Conservation (phyloP, 805 yeast species). For the Tetrapisispora pingtungensis region DNA sequence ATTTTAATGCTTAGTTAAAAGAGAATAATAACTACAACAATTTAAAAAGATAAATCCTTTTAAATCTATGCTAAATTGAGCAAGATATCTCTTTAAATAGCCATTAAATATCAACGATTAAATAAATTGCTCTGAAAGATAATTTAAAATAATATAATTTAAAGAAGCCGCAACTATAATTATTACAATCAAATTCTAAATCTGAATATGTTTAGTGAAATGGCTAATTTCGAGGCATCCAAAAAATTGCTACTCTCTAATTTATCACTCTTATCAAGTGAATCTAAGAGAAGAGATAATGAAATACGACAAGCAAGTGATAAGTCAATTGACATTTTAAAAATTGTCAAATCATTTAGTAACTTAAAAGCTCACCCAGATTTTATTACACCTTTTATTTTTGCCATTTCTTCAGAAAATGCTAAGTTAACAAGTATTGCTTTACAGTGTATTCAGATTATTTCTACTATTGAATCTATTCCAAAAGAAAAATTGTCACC, state of each 20-base stretch:
- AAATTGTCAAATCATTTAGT: constrained; percentile 25
- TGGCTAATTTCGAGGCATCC: constrained; percentile 9
- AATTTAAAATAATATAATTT: too few species aligned
- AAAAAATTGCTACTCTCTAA: constrained; percentile 40
- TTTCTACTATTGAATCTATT: constrained; percentile 46
- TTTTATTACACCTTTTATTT: constrained; percentile 57
- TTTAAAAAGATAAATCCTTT: too few species aligned
- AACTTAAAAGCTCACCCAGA: constrained; percentile 38
- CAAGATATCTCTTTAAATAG: too few species aligned
- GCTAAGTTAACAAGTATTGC: constrained; percentile 65
- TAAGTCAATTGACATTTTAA: constrained; percentile 39
- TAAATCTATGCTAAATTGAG: too few species aligned
- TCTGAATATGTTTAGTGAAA: not conserved
- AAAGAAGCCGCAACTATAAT: too few species aligned
- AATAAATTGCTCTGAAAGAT: too few species aligned
- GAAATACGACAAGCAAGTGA: constrained; percentile 58
- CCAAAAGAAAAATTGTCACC: constrained; percentile 43
- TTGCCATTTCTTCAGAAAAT: constrained; percentile 66
- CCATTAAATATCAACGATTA: too few species aligned
- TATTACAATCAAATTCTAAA: too few species aligned
- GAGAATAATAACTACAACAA: too few species aligned
- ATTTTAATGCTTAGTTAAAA: too few species aligned
- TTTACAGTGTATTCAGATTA: constrained; percentile 55
- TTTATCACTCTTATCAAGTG: constrained; percentile 49
- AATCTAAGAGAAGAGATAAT: constrained; percentile 58